These are phyloP conservation scores for Yamadazyma spencermartinsiae DNA, from an alignment of 1,139 yeast species.

Conservation along the genomic window DNA sequence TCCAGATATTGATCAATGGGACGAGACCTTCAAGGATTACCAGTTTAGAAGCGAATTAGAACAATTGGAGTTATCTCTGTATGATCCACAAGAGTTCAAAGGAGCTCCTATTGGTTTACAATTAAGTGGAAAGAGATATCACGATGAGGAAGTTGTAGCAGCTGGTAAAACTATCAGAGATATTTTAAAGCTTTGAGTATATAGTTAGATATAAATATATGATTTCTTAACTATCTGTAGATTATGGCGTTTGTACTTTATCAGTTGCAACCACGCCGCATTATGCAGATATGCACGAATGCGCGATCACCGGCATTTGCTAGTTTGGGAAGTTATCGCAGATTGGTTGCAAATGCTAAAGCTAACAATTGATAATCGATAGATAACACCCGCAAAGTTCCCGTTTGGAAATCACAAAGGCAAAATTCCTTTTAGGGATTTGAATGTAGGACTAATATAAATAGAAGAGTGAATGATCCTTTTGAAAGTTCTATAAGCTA, in stretches of 20 bases:
- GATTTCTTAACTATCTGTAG: too few species aligned
- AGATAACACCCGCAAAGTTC: too few species aligned
- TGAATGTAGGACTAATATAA: not conserved
- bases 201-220: constrained; percentile 5
- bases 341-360: not conserved
- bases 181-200: constrained; percentile 24
- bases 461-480: not conserved
- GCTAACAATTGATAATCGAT: not conserved
- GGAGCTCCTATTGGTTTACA: constrained; percentile 45
- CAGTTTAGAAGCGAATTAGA: constrained; percentile 44
- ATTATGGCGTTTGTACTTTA: not conserved
- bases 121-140: constrained; percentile 35
- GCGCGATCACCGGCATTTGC: not conserved
- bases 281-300: not conserved
- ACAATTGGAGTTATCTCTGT: constrained; percentile 34
- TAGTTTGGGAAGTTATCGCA: not conserved
- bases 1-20: constrained; percentile 44
- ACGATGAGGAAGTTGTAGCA: constrained; percentile 43
- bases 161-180: constrained; percentile 36
- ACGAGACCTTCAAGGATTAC: constrained; percentile 26
- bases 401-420: too few species aligned
- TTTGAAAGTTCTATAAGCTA: not conserved
- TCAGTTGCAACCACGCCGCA: not conserved
- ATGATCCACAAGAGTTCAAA: constrained; percentile 31
- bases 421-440: too few species aligned